Percentiles rank a stretch among this genome's conserved stretches.
phyloP scores from a whole-genome alignment of 192 early-diverging fungal genomes.

The Backusella tuberculispora region DNA sequence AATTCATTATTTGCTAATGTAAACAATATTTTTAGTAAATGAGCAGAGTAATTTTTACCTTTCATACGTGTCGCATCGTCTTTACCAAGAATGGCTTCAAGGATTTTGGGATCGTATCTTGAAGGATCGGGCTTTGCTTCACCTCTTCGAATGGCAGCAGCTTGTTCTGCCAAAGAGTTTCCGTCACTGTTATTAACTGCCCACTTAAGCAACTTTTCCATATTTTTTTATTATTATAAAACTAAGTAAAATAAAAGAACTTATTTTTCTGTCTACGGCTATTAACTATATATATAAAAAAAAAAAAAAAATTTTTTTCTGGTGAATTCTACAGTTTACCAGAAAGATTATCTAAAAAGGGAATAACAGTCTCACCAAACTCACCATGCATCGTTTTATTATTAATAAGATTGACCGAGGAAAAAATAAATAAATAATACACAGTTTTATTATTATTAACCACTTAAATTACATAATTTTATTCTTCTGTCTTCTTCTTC shows the following conservation, averaged over 20 bases:
- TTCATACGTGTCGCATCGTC: constrained; percentile 86
- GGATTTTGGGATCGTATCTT: constrained; percentile 77
- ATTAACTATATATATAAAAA: neutral
- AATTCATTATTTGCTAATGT: neutral
- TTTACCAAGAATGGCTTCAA: constrained; percentile 94
- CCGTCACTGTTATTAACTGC: constrained; percentile 77
- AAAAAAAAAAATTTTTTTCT: constrained; percentile 11
- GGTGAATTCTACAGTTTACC: neutral
- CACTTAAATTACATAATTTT: neutral
- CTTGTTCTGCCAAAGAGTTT: constrained; percentile 62
- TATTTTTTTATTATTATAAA: neutral
- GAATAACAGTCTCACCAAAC: neutral
- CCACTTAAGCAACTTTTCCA: constrained; percentile 89
- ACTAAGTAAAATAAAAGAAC: neutral
- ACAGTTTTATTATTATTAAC: neutral
- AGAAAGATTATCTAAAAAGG: neutral
- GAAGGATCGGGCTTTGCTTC: constrained; percentile 43
- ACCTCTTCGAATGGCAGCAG: constrained; percentile 40
- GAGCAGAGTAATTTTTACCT: constrained; percentile 32
- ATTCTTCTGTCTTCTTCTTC: too few relatives aligned
- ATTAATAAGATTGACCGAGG: too few relatives aligned
- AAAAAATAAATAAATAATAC: too few relatives aligned
- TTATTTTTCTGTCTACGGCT: neutral
- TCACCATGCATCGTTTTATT: neutral
- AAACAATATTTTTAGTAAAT: neutral